Conservation (phyloP, 73 alveolate species). For the Paramecium tetraurelia region DNA sequence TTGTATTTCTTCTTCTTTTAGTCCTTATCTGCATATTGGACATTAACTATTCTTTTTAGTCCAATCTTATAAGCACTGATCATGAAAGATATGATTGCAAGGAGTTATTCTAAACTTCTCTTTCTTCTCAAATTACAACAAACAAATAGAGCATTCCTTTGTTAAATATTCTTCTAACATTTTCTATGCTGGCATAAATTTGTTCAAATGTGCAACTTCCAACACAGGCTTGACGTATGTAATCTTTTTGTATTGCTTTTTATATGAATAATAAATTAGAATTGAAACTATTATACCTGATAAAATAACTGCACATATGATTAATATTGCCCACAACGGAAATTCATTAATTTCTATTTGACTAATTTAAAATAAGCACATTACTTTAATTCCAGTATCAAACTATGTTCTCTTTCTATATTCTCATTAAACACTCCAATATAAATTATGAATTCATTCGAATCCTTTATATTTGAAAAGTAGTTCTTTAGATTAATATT, state of each 20-base stretch:
- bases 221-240: neutral
- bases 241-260: neutral
- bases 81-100: neutral
- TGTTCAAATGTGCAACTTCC: neutral
- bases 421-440: neutral
- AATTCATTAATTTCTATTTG: neutral
- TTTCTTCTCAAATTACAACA: neutral
- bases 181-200: neutral
- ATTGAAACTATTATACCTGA: neutral
- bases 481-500: neutral
- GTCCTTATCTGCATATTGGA: neutral
- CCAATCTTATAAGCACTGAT: slow-evolving; percentile 2
- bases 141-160: neutral
- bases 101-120: slow-evolving; percentile 7
- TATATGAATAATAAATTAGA: neutral
- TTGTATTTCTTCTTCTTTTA: neutral
- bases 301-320: neutral
- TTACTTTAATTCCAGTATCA: neutral
- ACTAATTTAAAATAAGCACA: neutral
- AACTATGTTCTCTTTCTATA: neutral
- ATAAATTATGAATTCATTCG: neutral
- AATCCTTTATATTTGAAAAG: neutral
- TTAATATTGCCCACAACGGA: neutral
- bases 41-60: neutral
- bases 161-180: neutral